Percentiles rank a stretch among this genome's conserved stretches.
phyloP scores from a whole-genome alignment of 257 asterid species.

The Solanum sejunctum region DNA sequence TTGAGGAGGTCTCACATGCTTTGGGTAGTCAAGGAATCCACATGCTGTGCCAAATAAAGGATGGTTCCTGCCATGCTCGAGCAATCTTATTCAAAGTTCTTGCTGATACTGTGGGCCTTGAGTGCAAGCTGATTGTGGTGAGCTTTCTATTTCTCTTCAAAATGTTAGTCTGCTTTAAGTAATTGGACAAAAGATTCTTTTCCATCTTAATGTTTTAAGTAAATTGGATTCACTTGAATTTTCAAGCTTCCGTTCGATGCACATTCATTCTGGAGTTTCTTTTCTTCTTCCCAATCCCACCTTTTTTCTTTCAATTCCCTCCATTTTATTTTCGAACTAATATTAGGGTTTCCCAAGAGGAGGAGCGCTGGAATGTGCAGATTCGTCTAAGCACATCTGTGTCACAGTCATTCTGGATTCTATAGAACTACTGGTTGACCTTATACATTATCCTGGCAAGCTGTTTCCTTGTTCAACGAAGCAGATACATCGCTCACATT shows the following conservation, averaged over 20 bases:
- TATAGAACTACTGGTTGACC: constrained; percentile 70
- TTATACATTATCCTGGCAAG: constrained; percentile 73
- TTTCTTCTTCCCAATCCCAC: neutral
- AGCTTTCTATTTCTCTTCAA: constrained; percentile 18
- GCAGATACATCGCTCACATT: constrained; percentile 57
- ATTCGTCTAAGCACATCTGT: constrained; percentile 63
- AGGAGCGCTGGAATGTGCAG: constrained; percentile 49
- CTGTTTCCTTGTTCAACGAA: constrained; percentile 55
- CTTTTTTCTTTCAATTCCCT: neutral
- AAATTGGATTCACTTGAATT: neutral
- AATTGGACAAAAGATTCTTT: neutral
- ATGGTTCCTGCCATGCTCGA: constrained; percentile 67
- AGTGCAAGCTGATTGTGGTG: constrained; percentile 81
- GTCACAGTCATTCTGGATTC: constrained; percentile 60
- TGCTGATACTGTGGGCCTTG: constrained; percentile 70
- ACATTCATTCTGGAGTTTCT: neutral
- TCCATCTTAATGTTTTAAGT: neutral
- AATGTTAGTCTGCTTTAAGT: neutral
- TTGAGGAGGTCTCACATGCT: constrained; percentile 72
- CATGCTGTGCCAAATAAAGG: constrained; percentile 75
- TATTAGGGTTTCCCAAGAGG: constrained; percentile 67
- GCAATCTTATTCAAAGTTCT: constrained; percentile 93
- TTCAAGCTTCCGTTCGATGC: neutral
- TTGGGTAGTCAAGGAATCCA: constrained; percentile 70
- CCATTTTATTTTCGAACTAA: neutral